These are phyloP conservation scores for Fragilariopsis cylindrus DNA, from an alignment of 108 stramenopile species.

Conservation along the genomic window DNA sequence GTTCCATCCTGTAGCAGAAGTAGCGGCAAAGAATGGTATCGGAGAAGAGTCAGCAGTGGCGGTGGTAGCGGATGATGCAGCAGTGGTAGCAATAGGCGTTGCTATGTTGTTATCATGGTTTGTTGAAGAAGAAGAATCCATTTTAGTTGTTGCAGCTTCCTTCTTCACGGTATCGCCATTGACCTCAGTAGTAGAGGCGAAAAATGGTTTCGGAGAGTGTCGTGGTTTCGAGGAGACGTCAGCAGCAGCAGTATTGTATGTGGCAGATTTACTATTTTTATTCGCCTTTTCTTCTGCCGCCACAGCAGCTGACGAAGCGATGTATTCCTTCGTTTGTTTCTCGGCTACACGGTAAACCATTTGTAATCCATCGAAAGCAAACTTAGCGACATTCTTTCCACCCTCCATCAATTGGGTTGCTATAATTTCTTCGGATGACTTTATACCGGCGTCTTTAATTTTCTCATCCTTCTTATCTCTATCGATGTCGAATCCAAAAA, in stretches of 20 bases:
- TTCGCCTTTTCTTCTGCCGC: neutral
- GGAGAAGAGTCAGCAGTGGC: neutral
- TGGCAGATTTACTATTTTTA: neutral
- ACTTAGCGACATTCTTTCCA: conserved; percentile 3
- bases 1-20: neutral
- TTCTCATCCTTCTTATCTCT: too few relatives aligned
- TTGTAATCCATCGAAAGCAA: conserved; percentile 7
- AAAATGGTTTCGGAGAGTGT: neutral
- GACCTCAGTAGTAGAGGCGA: neutral
- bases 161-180: neutral
- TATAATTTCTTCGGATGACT: conserved; percentile 1
- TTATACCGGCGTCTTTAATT: too few relatives aligned
- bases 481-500: conserved; percentile 12
- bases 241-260: too few relatives aligned
- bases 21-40: neutral
- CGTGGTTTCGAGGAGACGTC: too few relatives aligned
- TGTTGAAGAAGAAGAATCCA: neutral
- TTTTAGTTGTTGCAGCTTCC: neutral
- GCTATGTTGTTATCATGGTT: neutral
- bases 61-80: neutral
- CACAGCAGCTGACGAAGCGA: neutral
- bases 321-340: conserved; percentile 15
- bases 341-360: conserved; percentile 13
- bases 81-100: neutral
- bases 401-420: conserved; percentile 9